Conservation (phyloP, 805 yeast species). For the Candida alai region DNA sequence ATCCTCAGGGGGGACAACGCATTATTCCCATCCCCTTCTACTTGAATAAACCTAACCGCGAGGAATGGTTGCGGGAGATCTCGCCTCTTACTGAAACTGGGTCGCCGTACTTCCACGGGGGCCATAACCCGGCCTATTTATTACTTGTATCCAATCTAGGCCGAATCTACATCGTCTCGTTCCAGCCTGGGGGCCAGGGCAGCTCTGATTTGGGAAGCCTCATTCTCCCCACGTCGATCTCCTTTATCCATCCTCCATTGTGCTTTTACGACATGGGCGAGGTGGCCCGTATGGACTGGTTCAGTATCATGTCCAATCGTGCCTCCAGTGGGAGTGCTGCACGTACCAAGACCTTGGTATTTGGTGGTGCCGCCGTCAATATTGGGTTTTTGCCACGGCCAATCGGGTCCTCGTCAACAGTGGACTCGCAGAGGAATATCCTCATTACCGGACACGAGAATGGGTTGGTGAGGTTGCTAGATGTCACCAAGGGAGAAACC, state of each 20-base stretch:
- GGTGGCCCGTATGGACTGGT: slow-evolving; percentile 68
- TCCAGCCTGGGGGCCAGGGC: slow-evolving; percentile 18
- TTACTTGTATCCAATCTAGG: slow-evolving; percentile 61
- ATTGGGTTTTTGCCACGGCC: slow-evolving; percentile 21
- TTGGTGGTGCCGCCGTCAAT: slow-evolving; percentile 77
- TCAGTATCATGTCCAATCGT: slow-evolving; percentile 57
- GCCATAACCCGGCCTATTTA: slow-evolving; percentile 69
- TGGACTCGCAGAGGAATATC: slow-evolving; percentile 43
- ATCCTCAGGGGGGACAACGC: slow-evolving; percentile 44
- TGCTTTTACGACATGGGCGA: slow-evolving; percentile 48
- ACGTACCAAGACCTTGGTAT: slow-evolving; percentile 44
- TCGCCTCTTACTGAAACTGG: slow-evolving; percentile 30
- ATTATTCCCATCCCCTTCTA: slow-evolving; percentile 24
- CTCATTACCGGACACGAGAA: slow-evolving; percentile 82
- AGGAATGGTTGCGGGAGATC: slow-evolving; percentile 25
- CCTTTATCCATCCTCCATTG: slow-evolving; percentile 74
- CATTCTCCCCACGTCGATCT: slow-evolving; percentile 74
- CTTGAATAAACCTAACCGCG: slow-evolving; percentile 13
- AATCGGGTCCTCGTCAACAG: slow-evolving; percentile 30
- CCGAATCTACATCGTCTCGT: slow-evolving; percentile 56
- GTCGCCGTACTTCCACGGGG: slow-evolving; percentile 77
- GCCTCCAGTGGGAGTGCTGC: slow-evolving; percentile 38
- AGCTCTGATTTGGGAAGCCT: slow-evolving; percentile 21
- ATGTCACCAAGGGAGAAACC: slow-evolving; percentile 70
- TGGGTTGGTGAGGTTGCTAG: slow-evolving; percentile 82